These are phyloP conservation scores for Vigna trinervia DNA, from an alignment of 306 rosid genomes.

Conservation along the genomic window DNA sequence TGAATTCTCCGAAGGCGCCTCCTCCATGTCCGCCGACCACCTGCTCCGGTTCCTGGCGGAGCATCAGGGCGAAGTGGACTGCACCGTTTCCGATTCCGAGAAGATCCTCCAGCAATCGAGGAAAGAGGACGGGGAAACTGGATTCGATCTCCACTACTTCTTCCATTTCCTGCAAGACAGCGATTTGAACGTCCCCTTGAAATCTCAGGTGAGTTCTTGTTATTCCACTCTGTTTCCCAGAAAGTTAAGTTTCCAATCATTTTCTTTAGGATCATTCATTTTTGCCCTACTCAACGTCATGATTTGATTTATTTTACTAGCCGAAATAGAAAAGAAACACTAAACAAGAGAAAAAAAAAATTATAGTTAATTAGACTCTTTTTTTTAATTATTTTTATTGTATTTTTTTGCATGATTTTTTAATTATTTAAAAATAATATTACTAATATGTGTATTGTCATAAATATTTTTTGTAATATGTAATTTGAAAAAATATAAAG, in stretches of 20 bases:
- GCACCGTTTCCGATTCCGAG: constrained; percentile 43
- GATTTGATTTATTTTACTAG: too few species aligned
- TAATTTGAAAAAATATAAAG: too few species aligned
- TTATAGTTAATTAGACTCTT: too few species aligned
- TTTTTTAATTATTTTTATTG: too few species aligned
- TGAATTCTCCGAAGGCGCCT: constrained; percentile 47
- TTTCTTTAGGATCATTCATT: neutral
- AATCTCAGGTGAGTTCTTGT: constrained; percentile 52
- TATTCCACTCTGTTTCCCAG: neutral
- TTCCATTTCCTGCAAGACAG: constrained; percentile 56
- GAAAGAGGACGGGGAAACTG: constrained; percentile 2
- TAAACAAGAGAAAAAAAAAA: too few species aligned
- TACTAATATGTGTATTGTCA: too few species aligned
- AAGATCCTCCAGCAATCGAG: constrained; percentile 40
- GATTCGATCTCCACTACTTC: constrained; percentile 57
- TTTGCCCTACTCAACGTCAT: neutral
- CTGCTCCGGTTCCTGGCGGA: constrained; percentile 60
- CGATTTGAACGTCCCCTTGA: constrained; percentile 60
- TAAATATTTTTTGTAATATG: too few species aligned
- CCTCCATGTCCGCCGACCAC: constrained; percentile 62
- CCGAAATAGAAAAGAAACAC: too few species aligned
- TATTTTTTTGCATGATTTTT: too few species aligned
- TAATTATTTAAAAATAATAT: too few species aligned
- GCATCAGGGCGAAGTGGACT: constrained; percentile 58
- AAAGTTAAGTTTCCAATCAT: neutral